Percentiles rank a stretch among this genome's conserved stretches.
Conservation (phyloP, 176 grass and related monocot species). For the Bothriochloa decipiens region DNA sequence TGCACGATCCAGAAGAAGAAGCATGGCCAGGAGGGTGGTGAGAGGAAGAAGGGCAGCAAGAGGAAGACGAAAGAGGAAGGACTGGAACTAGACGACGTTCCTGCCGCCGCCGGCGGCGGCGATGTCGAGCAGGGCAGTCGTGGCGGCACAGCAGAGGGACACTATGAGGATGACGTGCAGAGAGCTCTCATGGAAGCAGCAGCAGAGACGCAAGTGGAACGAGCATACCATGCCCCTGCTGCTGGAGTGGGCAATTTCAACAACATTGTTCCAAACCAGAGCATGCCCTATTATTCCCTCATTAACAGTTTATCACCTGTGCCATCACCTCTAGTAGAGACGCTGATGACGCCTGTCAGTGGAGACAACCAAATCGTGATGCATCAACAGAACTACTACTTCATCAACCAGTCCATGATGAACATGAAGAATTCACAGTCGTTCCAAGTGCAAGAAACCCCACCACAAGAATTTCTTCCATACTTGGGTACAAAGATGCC, state of each 20-base stretch:
- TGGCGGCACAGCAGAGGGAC: background rate
- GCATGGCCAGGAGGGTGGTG: background rate
- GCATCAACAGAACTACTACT: background rate
- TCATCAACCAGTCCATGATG: background rate
- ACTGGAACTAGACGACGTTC: background rate
- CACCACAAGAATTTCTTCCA: background rate
- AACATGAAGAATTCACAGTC: background rate
- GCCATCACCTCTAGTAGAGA: background rate
- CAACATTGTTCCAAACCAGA: background rate
- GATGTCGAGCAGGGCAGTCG: background rate
- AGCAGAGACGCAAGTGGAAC: background rate
- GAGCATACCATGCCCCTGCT: background rate
- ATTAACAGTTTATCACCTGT: background rate
- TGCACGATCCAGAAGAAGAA: constrained; percentile 43
- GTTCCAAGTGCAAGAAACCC: background rate
- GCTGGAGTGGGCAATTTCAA: background rate
- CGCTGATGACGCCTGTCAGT: background rate
- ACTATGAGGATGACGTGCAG: background rate
- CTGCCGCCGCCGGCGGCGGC: background rate
- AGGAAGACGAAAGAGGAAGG: background rate
- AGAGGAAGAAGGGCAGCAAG: background rate
- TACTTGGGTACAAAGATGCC: background rate
- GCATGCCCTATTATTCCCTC: background rate
- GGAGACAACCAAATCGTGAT: background rate
- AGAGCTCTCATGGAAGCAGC: background rate